Evolutionary conservation across 1,139 yeast species (phyloP).

Genomic region (Sugiyamaella grinbergsii): DNA sequence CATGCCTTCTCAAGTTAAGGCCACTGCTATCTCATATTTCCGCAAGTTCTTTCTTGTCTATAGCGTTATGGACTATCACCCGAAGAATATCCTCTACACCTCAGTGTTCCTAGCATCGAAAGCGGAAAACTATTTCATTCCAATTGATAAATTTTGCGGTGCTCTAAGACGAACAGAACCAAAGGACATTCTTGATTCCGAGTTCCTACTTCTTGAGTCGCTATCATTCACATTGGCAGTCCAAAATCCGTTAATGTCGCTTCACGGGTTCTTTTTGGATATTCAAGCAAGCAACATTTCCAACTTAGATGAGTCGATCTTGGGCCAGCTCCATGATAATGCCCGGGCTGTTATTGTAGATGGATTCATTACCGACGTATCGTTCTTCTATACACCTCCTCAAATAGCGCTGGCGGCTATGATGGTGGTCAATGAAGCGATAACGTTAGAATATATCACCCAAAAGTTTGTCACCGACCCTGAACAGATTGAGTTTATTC

Average conservation of each 20-base stretch:
- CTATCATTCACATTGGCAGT: constrained; percentile 77
- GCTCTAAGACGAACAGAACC: constrained; percentile 63
- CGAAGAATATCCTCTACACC: constrained; percentile 76
- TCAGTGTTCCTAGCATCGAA: constrained; percentile 91
- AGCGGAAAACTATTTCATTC: constrained; percentile 85
- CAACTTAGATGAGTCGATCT: constrained; percentile 10
- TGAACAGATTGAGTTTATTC: constrained; percentile 25
- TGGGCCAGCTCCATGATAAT: constrained; percentile 56
- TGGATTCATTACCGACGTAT: constrained; percentile 70
- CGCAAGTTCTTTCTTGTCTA: constrained; percentile 76
- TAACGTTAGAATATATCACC: constrained; percentile 66
- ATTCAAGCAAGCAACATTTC: constrained; percentile 57
- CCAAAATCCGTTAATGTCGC: constrained; percentile 84
- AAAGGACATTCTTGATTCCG: constrained; percentile 72
- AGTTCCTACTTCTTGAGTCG: constrained; percentile 72
- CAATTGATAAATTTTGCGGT: constrained; percentile 77
- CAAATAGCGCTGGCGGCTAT: constrained; percentile 91
- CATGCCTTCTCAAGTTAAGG: constrained; percentile 66
- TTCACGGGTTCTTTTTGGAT: constrained; percentile 91
- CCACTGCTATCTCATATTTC: constrained; percentile 84
- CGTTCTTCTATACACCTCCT: constrained; percentile 84
- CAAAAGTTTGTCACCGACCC: constrained; percentile 50
- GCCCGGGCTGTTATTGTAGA: constrained; percentile 68
- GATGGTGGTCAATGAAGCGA: constrained; percentile 62
- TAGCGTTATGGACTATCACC: constrained; percentile 85